Evolutionary conservation across 805 yeast species (phyloP), one percentile per base, ranked within the genome.

Genomic region (Zygosaccharomyces gambellarensis): DNA sequence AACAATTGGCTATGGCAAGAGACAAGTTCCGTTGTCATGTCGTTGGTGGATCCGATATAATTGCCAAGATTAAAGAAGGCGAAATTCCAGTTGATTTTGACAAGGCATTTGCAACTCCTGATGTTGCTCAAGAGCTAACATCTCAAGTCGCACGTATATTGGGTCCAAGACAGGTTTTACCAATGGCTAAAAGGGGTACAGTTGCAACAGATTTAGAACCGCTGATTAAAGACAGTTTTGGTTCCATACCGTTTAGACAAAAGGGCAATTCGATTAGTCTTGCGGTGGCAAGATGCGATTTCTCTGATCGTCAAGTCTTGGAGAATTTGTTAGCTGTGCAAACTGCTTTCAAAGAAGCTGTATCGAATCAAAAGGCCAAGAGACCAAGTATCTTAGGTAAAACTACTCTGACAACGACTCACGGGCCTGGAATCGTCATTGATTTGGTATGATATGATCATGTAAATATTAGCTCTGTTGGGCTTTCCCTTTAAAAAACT

Each of bases 81-180:
- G 71, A 71, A 29, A 61, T 81, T 29, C 71, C 72, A 14, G 66
- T 83, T 25, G 76, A 78, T 54, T 85, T 82, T 59, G 90, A 89
- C 61, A 83, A 83, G 61, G 81, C 89, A 42, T 83, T 85, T 63
- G 95, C 96, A 5, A 85, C 97, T 1, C 87, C 96, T 1, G 96
- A 87, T 32, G 80, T 89, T 50, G 78, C 78, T 21, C 68, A 78
- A n/a, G 74, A 76, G 23, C 73, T 94, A 55, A 63, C 59, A n/a
- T 77, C 76, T 54, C 74, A 79, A 49, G 71, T 88, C 21, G 96
- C 94, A n/a, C 80, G 90, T 61, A 71, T 78, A 9, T 76, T 94
- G 58, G 98, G 98, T 50, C 95, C 96, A 29, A 81, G 76, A 61
- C 96, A 95, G 22, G 75, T 94, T 58, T 84, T 90, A 87, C 98